Evolutionary conservation across 192 early-diverging fungal species (phyloP).

Genomic region (Podila epicladia): DNA sequence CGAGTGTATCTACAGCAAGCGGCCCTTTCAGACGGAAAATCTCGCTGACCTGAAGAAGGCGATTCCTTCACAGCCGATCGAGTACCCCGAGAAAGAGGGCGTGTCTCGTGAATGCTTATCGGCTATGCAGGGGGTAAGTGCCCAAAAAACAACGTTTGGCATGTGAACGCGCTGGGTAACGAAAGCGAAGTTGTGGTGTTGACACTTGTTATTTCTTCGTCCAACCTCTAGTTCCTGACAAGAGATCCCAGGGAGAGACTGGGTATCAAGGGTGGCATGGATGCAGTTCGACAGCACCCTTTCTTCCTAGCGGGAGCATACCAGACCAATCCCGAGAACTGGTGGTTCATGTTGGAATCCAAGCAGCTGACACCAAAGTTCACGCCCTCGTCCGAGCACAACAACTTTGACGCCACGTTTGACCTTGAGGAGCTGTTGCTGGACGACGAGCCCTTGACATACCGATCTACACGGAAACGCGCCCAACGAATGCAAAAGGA

Average conservation of each 20-base stretch:
- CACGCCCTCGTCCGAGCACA: slow-evolving; percentile 54
- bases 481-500: slow-evolving; percentile 39
- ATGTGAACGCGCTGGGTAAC: not conserved
- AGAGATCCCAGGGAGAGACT: slow-evolving; percentile 58
- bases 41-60: slow-evolving; percentile 69
- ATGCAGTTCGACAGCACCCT: slow-evolving; percentile 55
- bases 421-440: slow-evolving; percentile 78
- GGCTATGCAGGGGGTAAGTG: slow-evolving; percentile 72
- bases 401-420: slow-evolving; percentile 82
- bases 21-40: slow-evolving; percentile 77
- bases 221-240: slow-evolving; percentile 61
- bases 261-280: slow-evolving; percentile 58
- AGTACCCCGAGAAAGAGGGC: slow-evolving; percentile 66
- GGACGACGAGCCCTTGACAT: slow-evolving; percentile 73
- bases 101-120: slow-evolving; percentile 75
- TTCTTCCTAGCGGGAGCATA: slow-evolving; percentile 59
- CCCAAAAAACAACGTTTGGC: not conserved
- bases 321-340: slow-evolving; percentile 34
- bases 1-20: slow-evolving; percentile 80
- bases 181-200: not conserved
- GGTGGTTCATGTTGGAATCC: slow-evolving; percentile 55
- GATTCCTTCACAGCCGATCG: slow-evolving; percentile 70
- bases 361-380: slow-evolving; percentile 58
- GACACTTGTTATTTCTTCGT: not conserved
- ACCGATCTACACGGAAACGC: slow-evolving; percentile 40